Evolutionary conservation across 805 yeast genomes (phyloP).

Genomic region (Candida anglica): DNA sequence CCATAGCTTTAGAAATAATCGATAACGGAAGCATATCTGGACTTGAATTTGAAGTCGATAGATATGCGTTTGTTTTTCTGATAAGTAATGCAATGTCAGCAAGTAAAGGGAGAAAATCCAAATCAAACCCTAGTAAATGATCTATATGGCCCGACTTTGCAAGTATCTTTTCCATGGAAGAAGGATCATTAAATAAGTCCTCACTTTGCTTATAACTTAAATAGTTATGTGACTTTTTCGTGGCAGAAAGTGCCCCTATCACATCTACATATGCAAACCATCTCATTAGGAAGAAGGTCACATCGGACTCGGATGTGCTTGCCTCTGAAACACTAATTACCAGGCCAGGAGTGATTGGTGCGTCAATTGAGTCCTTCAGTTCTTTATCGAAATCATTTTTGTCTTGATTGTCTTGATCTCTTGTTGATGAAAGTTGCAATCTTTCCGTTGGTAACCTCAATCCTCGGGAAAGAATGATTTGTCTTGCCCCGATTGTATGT

Average conservation of each 20-base stretch:
- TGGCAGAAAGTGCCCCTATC: conserved; percentile 58
- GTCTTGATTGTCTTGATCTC: too few relatives aligned
- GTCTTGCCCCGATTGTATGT: conserved; percentile 65
- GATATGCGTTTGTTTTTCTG: conserved; percentile 20
- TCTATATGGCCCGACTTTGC: conserved; percentile 43
- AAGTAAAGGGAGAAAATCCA: conserved; percentile 54
- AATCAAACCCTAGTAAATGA: conserved; percentile 63
- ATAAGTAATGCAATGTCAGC: conserved; percentile 43
- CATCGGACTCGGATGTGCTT: conserved; percentile 29
- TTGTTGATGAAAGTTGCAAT: too few relatives aligned
- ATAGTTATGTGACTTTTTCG: conserved; percentile 33
- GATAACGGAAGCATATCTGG: conserved; percentile 12
- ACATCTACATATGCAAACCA: conserved; percentile 71
- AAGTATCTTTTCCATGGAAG: conserved; percentile 9
- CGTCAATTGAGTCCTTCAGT: too few relatives aligned
- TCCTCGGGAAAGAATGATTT: conserved; percentile 50
- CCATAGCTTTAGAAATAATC: conserved; percentile 18
- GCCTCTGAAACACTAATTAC: background rate
- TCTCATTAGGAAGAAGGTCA: conserved; percentile 53
- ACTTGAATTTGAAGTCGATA: conserved; percentile 6
- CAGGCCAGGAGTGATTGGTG: background rate
- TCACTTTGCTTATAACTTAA: conserved; percentile 7
- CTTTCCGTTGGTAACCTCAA: conserved; percentile 2
- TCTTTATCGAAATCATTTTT: too few relatives aligned
- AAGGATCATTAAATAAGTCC: conserved; percentile 12